These are phyloP conservation scores for Carex pumila DNA, from an alignment of 176 grass and related monocot genomes.

Conservation along the genomic window DNA sequence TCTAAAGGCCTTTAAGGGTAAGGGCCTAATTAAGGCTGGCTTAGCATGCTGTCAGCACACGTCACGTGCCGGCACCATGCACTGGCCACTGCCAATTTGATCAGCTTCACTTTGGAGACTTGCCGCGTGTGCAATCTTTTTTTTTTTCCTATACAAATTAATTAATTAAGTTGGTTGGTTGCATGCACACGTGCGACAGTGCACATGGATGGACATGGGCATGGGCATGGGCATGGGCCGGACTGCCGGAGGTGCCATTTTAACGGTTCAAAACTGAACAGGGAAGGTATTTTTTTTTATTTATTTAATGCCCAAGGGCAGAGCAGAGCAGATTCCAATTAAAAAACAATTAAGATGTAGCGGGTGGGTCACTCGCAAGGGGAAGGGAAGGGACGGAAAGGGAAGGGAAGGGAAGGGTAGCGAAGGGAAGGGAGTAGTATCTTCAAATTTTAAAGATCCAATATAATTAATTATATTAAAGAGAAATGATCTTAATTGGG, in stretches of 20 bases:
- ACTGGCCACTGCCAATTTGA: background rate
- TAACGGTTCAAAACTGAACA: background rate
- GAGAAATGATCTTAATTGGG: no score
- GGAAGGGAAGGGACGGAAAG: no score
- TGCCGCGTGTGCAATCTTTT: background rate
- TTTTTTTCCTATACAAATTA: background rate
- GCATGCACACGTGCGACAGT: slow-evolving; percentile 16
- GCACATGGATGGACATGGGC: background rate
- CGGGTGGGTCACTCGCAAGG: no score
- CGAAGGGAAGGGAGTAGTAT: no score
- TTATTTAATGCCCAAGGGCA: no score
- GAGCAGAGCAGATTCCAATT: no score
- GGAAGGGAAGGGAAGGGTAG: no score
- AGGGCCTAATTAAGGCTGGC: background rate
- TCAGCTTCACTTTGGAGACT: background rate
- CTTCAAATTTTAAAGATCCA: no score
- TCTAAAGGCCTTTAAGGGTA: no score
- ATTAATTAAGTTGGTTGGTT: background rate
- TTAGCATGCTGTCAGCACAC: slow-evolving; percentile 1
- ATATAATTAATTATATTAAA: no score
- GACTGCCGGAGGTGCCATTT: background rate
- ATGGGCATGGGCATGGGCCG: no score
- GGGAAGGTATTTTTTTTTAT: background rate
- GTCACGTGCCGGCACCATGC: background rate
- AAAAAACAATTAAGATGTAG: no score